Percentiles rank a stretch among this genome's conserved stretches.
Evolutionary conservation across 441 rosid genomes (phyloP).

Genomic region (Hura crepitans): DNA sequence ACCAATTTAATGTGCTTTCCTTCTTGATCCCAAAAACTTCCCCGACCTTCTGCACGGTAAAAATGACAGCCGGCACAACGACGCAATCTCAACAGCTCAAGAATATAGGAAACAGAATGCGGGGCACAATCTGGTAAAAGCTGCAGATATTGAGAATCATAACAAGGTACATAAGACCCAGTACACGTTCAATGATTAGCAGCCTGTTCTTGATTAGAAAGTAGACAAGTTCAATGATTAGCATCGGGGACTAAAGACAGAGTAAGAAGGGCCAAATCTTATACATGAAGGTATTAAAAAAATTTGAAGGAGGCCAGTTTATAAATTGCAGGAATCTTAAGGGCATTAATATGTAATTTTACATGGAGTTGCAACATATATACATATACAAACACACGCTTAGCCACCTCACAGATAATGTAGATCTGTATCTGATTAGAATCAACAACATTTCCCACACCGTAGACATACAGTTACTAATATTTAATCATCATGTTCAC

Average conservation of each 20-base stretch:
- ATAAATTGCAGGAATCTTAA: no score
- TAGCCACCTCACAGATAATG: no score
- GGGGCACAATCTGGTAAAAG: constrained; percentile 88
- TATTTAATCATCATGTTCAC: no score
- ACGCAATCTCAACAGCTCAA: constrained; percentile 50
- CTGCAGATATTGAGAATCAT: constrained; percentile 36
- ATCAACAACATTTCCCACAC: background rate
- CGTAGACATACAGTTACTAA: background rate
- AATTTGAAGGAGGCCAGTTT: no score
- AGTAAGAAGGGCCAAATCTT: no score
- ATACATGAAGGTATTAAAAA: no score
- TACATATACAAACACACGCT: no score
- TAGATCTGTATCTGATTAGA: no score
- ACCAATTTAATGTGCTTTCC: constrained; percentile 72
- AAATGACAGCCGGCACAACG: constrained; percentile 85
- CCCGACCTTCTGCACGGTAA: constrained; percentile 71
- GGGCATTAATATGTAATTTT: no score
- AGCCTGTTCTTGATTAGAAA: no score
- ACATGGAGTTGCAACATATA: no score
- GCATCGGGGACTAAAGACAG: background rate
- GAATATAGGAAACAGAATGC: constrained; percentile 62
- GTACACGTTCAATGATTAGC: background rate
- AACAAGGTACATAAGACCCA: background rate
- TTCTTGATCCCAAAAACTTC: constrained; percentile 59
- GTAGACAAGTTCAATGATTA: background rate